Percentiles rank a stretch among this genome's conserved stretches.
Conservation (phyloP, 1,284 basidiomycete species). For the Austroboletus niveus region DNA sequence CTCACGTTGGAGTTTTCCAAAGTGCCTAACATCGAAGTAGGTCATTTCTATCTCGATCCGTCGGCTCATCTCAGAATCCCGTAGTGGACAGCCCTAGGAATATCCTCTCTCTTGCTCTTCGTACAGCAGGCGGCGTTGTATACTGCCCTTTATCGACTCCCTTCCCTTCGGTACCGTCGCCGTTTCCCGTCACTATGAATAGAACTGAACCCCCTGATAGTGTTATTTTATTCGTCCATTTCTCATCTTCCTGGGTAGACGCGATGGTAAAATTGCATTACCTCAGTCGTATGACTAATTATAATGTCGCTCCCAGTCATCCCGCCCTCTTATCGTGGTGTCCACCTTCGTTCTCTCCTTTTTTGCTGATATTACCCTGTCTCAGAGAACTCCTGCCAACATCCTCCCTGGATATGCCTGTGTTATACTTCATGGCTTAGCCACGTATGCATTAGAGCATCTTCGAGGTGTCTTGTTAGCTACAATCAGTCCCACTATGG, state of each 20-base stretch:
- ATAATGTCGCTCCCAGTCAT: slow-evolving; percentile 33
- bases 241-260: slow-evolving; percentile 62
- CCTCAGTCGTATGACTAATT: slow-evolving; percentile 35
- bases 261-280: slow-evolving; percentile 47
- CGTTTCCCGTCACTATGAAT: not conserved
- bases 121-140: slow-evolving; percentile 62
- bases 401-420: slow-evolving; percentile 64
- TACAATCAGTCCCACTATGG: slow-evolving; percentile 51
- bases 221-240: slow-evolving; percentile 64
- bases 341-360: slow-evolving; percentile 49
- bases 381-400: slow-evolving; percentile 42
- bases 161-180: slow-evolving; percentile 55
- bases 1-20: slow-evolving; percentile 51
- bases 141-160: slow-evolving; percentile 62
- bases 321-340: slow-evolving; percentile 45
- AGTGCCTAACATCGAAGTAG: slow-evolving; percentile 58
- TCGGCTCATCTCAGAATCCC: slow-evolving; percentile 9
- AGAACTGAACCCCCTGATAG: slow-evolving; percentile 34
- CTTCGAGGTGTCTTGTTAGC: slow-evolving; percentile 56
- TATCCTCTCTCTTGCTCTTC: slow-evolving; percentile 64
- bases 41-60: slow-evolving; percentile 15
- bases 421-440: slow-evolving; percentile 53
- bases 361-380: slow-evolving; percentile 53
- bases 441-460: slow-evolving; percentile 60
- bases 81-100: slow-evolving; percentile 70